Percentiles rank a stretch among this genome's conserved stretches.
These are phyloP conservation scores for Heliamphora exappendiculata DNA, from an alignment of 148 eudicot genomes.

Conservation along the genomic window DNA sequence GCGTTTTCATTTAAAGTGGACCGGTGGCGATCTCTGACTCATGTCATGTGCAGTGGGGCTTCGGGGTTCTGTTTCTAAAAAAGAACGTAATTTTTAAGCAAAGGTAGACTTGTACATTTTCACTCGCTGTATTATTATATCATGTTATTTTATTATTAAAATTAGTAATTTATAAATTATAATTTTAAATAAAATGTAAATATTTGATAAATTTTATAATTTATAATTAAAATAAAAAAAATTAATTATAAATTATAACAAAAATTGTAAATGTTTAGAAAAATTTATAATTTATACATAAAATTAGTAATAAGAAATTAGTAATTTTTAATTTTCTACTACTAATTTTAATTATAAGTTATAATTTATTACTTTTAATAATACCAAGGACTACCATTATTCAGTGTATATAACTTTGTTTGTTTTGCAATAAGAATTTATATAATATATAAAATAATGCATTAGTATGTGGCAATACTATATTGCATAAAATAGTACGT, in stretches of 20 bases:
- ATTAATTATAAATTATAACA: not conserved
- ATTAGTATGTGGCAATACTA: no score
- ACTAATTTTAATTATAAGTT: no score
- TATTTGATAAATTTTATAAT: no score
- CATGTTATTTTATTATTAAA: not conserved
- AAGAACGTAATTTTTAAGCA: constrained; percentile 21
- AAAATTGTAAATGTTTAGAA: not conserved
- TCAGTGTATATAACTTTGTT: no score
- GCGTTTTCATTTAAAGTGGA: constrained; percentile 20
- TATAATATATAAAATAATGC: no score
- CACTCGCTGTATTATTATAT: not conserved
- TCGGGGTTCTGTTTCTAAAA: constrained; percentile 11
- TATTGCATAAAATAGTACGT: no score
- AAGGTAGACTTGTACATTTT: constrained; percentile 14
- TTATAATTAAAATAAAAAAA: not conserved
- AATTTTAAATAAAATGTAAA: not conserved
- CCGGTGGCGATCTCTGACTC: constrained; percentile 31
- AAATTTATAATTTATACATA: no score
- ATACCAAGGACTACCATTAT: no score
- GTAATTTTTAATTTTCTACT: no score
- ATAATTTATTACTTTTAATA: no score
- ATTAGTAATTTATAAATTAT: not conserved
- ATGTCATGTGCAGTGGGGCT: constrained; percentile 41
- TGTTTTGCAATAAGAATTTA: no score
- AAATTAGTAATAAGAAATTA: no score